Conservation (phyloP, 257 asterid species). For the Thymus quinquecostatus region DNA sequence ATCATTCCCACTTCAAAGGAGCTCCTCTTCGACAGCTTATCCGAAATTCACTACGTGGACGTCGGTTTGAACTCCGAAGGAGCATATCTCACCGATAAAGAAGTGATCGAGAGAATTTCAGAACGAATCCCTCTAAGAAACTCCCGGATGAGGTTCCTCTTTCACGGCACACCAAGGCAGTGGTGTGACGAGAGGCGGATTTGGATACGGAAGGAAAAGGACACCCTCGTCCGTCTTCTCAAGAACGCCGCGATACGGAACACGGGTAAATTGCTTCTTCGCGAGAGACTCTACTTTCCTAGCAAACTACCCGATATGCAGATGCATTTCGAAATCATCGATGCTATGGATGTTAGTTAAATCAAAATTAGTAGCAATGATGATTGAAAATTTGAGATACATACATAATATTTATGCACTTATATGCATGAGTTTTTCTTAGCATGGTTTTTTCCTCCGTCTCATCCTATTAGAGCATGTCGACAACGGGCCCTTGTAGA, state of each 20-base stretch:
- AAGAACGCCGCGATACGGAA: conserved; percentile 53
- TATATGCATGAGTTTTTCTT: too few species aligned
- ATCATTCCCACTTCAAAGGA: conserved; percentile 72
- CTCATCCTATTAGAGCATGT: too few species aligned
- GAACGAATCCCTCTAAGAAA: conserved; percentile 49
- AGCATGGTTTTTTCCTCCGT: too few species aligned
- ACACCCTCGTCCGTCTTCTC: conserved; percentile 65
- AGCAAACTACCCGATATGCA: conserved; percentile 65
- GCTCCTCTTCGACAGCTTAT: conserved; percentile 63
- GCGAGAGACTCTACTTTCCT: conserved; percentile 82
- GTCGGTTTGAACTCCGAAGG: conserved; percentile 85
- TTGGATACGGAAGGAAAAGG: conserved; percentile 81
- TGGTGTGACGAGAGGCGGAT: conserved; percentile 76
- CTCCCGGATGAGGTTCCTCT: conserved; percentile 59
- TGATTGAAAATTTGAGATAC: too few species aligned
- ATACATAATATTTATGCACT: too few species aligned
- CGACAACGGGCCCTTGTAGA: too few species aligned
- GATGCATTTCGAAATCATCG: conserved; percentile 91
- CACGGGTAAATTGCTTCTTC: conserved; percentile 61
- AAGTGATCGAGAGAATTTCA: conserved; percentile 57
- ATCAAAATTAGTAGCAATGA: neutral
- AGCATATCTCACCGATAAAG: conserved; percentile 74
- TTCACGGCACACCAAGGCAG: conserved; percentile 97
- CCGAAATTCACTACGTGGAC: conserved; percentile 90
- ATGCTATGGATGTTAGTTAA: conserved; percentile 66